A percentile compares a stretch with the other conserved stretches of the same genome.
Evolutionary conservation across 2,329 filamentous ascomycete genomes (phyloP).

Genomic region (Cryphonectria radicalis): DNA sequence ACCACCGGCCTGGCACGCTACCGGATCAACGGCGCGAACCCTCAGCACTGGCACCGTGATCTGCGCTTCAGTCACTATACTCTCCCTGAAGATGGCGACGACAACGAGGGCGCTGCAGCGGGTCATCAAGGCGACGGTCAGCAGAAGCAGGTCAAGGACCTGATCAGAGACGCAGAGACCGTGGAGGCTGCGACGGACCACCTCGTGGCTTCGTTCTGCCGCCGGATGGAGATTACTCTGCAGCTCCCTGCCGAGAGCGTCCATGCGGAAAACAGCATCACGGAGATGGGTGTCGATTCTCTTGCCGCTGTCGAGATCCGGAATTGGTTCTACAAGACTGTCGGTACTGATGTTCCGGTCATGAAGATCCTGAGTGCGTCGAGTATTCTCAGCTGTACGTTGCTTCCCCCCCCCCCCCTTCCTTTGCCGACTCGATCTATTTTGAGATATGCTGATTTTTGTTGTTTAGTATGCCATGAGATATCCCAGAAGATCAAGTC

Average conservation of each 20-base stretch:
- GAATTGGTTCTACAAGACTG: constrained; percentile 49
- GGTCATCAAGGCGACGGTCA: constrained; percentile 5
- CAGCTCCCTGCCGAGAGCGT: constrained; percentile 38
- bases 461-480: constrained; percentile 12
- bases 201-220: constrained; percentile 37
- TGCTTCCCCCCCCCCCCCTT: no score
- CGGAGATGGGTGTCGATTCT: constrained; percentile 47
- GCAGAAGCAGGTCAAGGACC: constrained; percentile 37
- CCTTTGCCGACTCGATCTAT: neutral
- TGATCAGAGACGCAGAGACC: constrained; percentile 34
- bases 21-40: constrained; percentile 35
- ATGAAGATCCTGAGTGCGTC: constrained; percentile 48
- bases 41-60: constrained; percentile 49
- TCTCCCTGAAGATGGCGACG: constrained; percentile 29
- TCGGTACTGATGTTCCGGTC: constrained; percentile 49
- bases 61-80: constrained; percentile 48
- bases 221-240: constrained; percentile 39
- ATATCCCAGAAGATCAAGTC: constrained; percentile 18
- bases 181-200: constrained; percentile 33
- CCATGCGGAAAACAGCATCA: constrained; percentile 38
- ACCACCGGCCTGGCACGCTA: constrained; percentile 48
- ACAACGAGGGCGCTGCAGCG: constrained; percentile 5
- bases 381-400: constrained; percentile 32
- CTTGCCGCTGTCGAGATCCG: constrained; percentile 48
- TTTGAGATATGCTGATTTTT: neutral